A percentile compares a stretch with the other conserved stretches of the same genome.
Evolutionary conservation across 78 protist species (phyloP).

Genomic region (Dictyostelium discoideum): dicty_2.7 NC_007089.4:1587501-1588000

Average conservation of each 20-base stretch:
- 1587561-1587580: slow-evolving; percentile 37
- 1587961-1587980: slow-evolving; percentile 21
- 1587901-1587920: slow-evolving; percentile 7
- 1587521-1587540: slow-evolving; percentile 34
- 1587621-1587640: slow-evolving; percentile 2
- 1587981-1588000: slow-evolving; percentile 56
- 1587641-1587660: not conserved
- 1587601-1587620: not conserved
- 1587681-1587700: slow-evolving; percentile 5
- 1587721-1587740: slow-evolving; percentile 15
- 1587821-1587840: slow-evolving; percentile 5
- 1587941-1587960: slow-evolving; percentile 33
- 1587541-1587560: slow-evolving; percentile 34
- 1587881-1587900: not conserved
- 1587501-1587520: not conserved
- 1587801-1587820: not conserved
- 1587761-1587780: not conserved
- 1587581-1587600: slow-evolving; percentile 46
- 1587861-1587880: not conserved
- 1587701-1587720: not conserved
- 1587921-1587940: slow-evolving; percentile 36
- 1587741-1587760: slow-evolving; percentile 17
- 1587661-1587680: not conserved
- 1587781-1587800: not conserved
- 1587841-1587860: slow-evolving; percentile 49